phyloP scores from a whole-genome alignment of 2,329 filamentous ascomycete genomes.

The Pseudogymnoascus sp. region DNA sequence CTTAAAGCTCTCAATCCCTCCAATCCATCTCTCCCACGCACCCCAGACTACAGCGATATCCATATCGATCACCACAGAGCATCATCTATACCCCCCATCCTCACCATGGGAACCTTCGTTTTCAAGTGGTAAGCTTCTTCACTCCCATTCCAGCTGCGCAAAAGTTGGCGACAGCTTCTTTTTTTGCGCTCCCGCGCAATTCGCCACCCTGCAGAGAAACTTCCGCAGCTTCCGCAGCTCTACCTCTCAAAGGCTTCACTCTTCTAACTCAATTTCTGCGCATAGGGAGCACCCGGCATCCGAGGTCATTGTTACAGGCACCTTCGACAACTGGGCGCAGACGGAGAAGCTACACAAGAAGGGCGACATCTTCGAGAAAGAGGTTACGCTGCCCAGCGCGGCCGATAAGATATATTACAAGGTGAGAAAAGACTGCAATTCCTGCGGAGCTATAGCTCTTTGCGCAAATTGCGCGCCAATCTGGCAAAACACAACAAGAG shows the following conservation, averaged over 20 bases:
- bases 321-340: conserved; percentile 91
- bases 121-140: conserved; percentile 59
- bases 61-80: background rate
- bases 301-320: conserved; percentile 87
- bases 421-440: conserved; percentile 47
- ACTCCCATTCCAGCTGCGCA: conserved; percentile 11
- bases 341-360: conserved; percentile 74
- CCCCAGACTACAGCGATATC: background rate
- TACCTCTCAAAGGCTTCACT: background rate
- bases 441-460: background rate
- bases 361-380: conserved; percentile 69
- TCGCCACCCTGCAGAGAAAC: conserved; percentile 13
- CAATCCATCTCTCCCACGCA: background rate
- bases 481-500: background rate
- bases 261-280: conserved; percentile 16
- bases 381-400: conserved; percentile 61
- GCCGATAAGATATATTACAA: conserved; percentile 85
- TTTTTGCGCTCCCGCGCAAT: conserved; percentile 18
- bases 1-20: background rate
- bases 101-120: conserved; percentile 57
- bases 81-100: background rate
- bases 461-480: background rate
- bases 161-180: conserved; percentile 14
- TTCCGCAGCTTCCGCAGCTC: background rate
- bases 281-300: conserved; percentile 75